A percentile compares a stretch with the other conserved stretches of the same genome.
These are phyloP conservation scores for Crassisporium funariophilum DNA, from an alignment of 768 basidiomycete species.

Conservation along the genomic window DNA sequence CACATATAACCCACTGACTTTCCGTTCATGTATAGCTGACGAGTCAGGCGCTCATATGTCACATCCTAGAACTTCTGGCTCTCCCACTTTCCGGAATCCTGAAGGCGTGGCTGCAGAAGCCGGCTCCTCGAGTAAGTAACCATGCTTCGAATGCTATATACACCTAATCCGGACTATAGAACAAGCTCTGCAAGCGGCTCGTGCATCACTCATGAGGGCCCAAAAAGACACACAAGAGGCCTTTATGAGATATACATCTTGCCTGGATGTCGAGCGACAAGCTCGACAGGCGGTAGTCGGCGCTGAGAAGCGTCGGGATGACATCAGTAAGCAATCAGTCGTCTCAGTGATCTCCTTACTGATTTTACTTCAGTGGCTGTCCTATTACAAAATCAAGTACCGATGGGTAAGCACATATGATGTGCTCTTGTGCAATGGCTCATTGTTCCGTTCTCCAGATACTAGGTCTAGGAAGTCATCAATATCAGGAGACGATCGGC, in stretches of 20 bases:
- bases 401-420: constrained; percentile 26
- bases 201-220: constrained; percentile 59
- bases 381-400: constrained; percentile 47
- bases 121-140: constrained; percentile 60
- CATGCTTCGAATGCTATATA: constrained; percentile 14
- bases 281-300: constrained; percentile 63
- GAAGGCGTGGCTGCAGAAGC: constrained; percentile 62
- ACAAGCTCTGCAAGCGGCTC: constrained; percentile 63
- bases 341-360: constrained; percentile 7
- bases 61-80: constrained; percentile 48
- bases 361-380: constrained; percentile 41
- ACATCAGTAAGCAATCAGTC: constrained; percentile 46
- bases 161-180: constrained; percentile 38
- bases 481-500: constrained; percentile 49
- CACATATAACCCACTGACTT: constrained; percentile 2
- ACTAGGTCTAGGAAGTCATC: constrained; percentile 55
- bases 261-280: constrained; percentile 66
- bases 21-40: constrained; percentile 36
- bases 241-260: constrained; percentile 68
- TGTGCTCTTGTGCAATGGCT: constrained; percentile 12
- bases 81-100: constrained; percentile 50
- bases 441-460: constrained; percentile 30
- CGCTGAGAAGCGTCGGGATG: constrained; percentile 73
- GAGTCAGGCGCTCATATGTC: constrained; percentile 36
- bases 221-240: constrained; percentile 75